phyloP scores from a whole-genome alignment of 2,329 filamentous ascomycete species.

The Colletotrichum destructivum region DNA sequence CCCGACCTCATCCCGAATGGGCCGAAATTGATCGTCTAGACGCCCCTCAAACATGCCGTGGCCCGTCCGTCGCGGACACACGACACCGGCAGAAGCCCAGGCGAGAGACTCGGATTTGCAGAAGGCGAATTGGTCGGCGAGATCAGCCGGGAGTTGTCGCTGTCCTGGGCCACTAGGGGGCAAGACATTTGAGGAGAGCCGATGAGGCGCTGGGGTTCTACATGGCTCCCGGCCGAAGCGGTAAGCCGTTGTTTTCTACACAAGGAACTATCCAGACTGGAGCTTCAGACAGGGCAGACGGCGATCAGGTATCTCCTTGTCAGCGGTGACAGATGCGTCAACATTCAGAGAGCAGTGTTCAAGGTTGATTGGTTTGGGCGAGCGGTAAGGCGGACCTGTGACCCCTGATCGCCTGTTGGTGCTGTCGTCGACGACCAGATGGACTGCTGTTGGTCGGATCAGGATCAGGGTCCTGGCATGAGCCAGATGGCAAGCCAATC shows the following conservation, averaged over 20 bases:
- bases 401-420: background rate
- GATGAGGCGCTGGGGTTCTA: conserved; percentile 7
- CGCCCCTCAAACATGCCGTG: conserved; percentile 8
- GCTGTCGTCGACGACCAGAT: conserved; percentile 3
- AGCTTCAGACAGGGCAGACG: conserved; percentile 21
- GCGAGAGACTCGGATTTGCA: conserved; percentile 16
- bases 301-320: conserved; percentile 19
- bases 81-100: conserved; percentile 17
- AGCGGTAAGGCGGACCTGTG: conserved; percentile 15
- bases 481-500: background rate
- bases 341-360: background rate
- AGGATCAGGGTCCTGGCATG: conserved; percentile 26
- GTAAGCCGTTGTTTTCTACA: background rate
- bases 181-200: background rate
- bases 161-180: background rate
- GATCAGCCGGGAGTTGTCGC: conserved; percentile 22
- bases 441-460: background rate
- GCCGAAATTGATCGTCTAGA: conserved; percentile 33
- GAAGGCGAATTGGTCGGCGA: conserved; percentile 16
- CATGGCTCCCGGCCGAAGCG: conserved; percentile 15
- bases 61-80: conserved; percentile 9
- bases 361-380: conserved; percentile 5
- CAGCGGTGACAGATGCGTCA: conserved; percentile 9
- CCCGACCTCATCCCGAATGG: conserved; percentile 6
- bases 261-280: background rate